A percentile compares a stretch with the other conserved stretches of the same genome.
These are phyloP conservation scores for Eleusine coracana DNA, from an alignment of 176 grass and related monocot genomes.

Conservation along the genomic window DNA sequence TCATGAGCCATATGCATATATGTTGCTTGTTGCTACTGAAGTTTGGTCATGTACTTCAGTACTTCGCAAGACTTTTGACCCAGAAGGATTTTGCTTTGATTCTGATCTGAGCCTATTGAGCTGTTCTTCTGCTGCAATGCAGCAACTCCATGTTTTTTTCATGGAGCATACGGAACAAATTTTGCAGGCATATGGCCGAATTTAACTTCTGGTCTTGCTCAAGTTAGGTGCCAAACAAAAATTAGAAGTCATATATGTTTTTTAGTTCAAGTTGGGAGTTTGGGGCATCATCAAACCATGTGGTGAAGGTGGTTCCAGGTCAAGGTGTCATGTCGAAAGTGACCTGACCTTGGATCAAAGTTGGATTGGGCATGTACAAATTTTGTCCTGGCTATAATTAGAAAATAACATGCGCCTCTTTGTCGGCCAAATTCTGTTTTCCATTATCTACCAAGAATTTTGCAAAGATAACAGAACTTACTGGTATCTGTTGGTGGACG, in stretches of 20 bases:
- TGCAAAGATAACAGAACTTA: slow-evolving; percentile 57
- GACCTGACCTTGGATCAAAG: slow-evolving; percentile 34
- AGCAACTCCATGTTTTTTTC: not conserved
- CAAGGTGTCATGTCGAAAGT: slow-evolving; percentile 40
- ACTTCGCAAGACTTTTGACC: slow-evolving; percentile 18
- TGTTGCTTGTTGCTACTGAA: slow-evolving; percentile 8
- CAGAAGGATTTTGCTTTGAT: slow-evolving; percentile 19
- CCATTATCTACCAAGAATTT: slow-evolving; percentile 13
- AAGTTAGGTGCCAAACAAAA: slow-evolving; percentile 10
- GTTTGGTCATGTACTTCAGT: slow-evolving; percentile 20
- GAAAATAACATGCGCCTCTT: slow-evolving; percentile 36
- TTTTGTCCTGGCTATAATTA: slow-evolving; percentile 33
- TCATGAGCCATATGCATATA: not conserved
- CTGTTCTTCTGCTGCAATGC: slow-evolving; percentile 19
- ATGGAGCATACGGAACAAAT: not conserved
- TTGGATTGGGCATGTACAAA: slow-evolving; percentile 29
- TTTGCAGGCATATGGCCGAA: slow-evolving; percentile 10
- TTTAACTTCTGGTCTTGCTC: slow-evolving; percentile 9
- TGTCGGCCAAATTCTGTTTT: slow-evolving; percentile 23
- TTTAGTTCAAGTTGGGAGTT: slow-evolving; percentile 28
- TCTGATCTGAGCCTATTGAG: slow-evolving; percentile 30
- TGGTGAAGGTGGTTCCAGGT: slow-evolving; percentile 15
- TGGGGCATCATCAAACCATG: slow-evolving; percentile 11
- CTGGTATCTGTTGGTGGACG: slow-evolving; percentile 81
- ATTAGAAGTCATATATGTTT: slow-evolving; percentile 18